Evolutionary conservation across 73 alveolate species (phyloP).

Genomic region (Paramecium octaurelia): DNA sequence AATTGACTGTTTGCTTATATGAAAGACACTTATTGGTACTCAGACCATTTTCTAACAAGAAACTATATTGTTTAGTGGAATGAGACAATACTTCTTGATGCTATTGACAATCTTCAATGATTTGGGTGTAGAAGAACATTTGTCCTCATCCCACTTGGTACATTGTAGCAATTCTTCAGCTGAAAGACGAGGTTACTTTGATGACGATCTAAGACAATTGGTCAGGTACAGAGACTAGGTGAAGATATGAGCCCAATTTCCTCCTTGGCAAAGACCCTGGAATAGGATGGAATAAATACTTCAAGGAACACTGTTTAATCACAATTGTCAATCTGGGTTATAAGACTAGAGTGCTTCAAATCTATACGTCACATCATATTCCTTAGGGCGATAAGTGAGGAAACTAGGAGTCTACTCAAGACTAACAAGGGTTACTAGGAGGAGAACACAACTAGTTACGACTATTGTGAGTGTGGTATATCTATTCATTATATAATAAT

Average conservation of each 20-base stretch:
- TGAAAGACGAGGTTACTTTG: not conserved
- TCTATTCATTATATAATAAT: not conserved
- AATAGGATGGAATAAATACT: not conserved
- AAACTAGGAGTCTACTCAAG: not conserved
- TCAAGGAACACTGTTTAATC: not conserved
- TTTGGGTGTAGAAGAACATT: not conserved
- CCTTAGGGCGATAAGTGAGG: conserved; percentile 16
- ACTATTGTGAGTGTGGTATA: not conserved
- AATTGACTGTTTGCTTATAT: not conserved
- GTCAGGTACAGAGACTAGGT: not conserved
- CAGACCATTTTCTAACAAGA: not conserved
- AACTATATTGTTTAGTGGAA: not conserved
- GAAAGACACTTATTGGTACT: not conserved
- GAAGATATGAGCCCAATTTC: conserved; percentile 45
- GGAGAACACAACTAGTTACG: not conserved
- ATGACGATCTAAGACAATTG: not conserved
- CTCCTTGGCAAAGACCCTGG: conserved; percentile 41
- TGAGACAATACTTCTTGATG: not conserved
- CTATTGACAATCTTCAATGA: not conserved
- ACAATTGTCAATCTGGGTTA: not conserved
- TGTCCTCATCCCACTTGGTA: not conserved
- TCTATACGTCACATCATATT: conserved; percentile 43
- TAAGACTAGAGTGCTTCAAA: not conserved
- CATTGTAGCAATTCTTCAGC: conserved; percentile 26
- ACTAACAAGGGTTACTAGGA: not conserved